Evolutionary conservation across 176 grass and related monocot species (phyloP).

Genomic region (Metroxylon sagu): DNA sequence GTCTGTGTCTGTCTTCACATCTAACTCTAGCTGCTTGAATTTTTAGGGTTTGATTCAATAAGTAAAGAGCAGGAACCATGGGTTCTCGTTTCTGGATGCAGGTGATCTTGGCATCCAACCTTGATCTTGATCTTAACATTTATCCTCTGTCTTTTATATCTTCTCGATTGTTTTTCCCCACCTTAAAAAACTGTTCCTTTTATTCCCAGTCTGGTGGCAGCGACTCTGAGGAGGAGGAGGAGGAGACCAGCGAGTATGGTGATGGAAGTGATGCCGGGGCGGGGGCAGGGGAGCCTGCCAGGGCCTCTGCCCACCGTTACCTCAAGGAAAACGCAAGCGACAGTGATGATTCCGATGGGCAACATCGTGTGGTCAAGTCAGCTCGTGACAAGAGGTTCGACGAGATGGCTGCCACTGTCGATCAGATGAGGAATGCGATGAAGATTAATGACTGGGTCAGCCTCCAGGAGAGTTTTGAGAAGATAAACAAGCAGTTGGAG

Average conservation of each 20-base stretch:
- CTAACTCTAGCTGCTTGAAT: no score
- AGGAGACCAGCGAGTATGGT: constrained; percentile 23
- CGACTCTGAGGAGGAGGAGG: constrained; percentile 67
- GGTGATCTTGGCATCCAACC: constrained; percentile 17
- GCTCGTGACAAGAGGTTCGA: constrained; percentile 77
- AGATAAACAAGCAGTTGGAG: constrained; percentile 93
- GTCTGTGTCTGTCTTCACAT: no score
- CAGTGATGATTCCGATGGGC: constrained; percentile 68
- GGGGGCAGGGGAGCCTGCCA: neutral
- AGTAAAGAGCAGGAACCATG: constrained; percentile 31
- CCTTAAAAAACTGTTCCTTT: neutral
- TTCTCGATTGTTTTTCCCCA: neutral
- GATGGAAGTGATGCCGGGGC: constrained; percentile 17
- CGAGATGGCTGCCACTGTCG: constrained; percentile 71
- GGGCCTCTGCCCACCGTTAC: constrained; percentile 28
- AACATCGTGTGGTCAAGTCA: constrained; percentile 64
- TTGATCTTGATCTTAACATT: neutral
- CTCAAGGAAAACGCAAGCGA: constrained; percentile 34
- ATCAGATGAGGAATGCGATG: constrained; percentile 96
- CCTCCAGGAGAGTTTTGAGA: constrained; percentile 84
- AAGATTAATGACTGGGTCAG: constrained; percentile 98
- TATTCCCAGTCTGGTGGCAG: constrained; percentile 52
- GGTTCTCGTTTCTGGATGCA: constrained; percentile 80
- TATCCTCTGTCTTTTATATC: neutral
- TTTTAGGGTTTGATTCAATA: neutral